Evolutionary conservation across 2,329 filamentous ascomycete species (phyloP).

Genomic region (Hawksworthiomyces lignivorus): DNA sequence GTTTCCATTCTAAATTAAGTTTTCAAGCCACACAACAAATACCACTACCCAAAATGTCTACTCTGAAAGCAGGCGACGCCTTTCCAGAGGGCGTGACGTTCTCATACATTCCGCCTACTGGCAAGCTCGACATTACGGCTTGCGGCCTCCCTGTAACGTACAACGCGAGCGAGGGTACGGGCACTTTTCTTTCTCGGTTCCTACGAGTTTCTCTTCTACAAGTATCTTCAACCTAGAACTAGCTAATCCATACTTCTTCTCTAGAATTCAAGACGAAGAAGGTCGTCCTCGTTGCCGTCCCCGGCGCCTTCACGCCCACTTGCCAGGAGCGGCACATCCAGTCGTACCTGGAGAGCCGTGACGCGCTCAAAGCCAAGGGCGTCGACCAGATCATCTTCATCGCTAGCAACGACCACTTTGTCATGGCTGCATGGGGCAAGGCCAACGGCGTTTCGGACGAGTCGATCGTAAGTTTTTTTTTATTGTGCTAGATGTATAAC

Average conservation of each 20-base stretch:
- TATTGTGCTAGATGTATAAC: too few species aligned
- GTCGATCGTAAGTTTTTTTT: slow-evolving; percentile 45
- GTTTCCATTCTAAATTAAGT: too few species aligned
- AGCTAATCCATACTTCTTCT: too few species aligned
- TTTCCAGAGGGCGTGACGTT: slow-evolving; percentile 79
- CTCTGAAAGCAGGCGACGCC: slow-evolving; percentile 68
- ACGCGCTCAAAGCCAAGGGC: slow-evolving; percentile 67
- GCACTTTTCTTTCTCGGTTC: too few species aligned
- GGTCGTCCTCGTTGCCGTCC: slow-evolving; percentile 47
- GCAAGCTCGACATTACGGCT: slow-evolving; percentile 58
- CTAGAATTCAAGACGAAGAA: slow-evolving; percentile 32
- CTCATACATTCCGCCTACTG: slow-evolving; percentile 73
- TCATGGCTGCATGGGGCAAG: slow-evolving; percentile 88
- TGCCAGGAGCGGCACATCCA: slow-evolving; percentile 78
- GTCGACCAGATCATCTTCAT: slow-evolving; percentile 77
- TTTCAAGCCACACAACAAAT: too few species aligned
- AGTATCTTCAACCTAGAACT: too few species aligned
- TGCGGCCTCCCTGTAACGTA: slow-evolving; percentile 75
- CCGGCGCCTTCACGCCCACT: slow-evolving; percentile 76
- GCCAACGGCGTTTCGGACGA: slow-evolving; percentile 72
- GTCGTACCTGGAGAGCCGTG: slow-evolving; percentile 66
- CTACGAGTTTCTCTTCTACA: too few species aligned
- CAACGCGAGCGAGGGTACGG: slow-evolving; percentile 64
- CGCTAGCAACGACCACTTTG: slow-evolving; percentile 76
- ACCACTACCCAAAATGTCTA: slow-evolving; percentile 36